Conservation (phyloP, 257 asterid genomes). For the Apocynum venetum region DNA sequence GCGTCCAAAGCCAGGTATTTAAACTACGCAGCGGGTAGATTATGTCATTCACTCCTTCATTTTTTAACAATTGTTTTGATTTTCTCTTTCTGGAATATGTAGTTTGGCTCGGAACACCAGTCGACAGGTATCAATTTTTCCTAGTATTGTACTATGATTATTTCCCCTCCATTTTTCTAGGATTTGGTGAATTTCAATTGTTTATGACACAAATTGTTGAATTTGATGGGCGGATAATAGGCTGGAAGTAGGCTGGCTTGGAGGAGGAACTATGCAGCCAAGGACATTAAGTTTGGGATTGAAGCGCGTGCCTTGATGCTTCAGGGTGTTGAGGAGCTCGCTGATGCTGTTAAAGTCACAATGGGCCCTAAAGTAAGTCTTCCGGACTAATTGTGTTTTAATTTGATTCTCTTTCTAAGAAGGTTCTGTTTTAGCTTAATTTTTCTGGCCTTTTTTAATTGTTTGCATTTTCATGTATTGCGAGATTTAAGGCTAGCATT, state of each 20-base stretch:
- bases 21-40: background rate
- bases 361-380: conserved; percentile 89
- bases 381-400: background rate
- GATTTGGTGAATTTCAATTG: background rate
- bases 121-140: conserved; percentile 44
- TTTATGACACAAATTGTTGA: conserved; percentile 7
- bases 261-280: conserved; percentile 84
- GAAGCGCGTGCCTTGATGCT: conserved; percentile 93
- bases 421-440: background rate
- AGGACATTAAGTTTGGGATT: conserved; percentile 83
- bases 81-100: conserved; percentile 18
- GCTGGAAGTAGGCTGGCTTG: conserved; percentile 54
- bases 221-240: conserved; percentile 30
- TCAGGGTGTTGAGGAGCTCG: conserved; percentile 91
- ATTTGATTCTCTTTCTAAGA: background rate
- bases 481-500: background rate
- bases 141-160: background rate
- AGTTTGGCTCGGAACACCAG: conserved; percentile 59
- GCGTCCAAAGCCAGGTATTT: conserved; percentile 33
- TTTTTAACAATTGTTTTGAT: conserved; percentile 2
- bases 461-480: background rate
- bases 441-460: background rate
- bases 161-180: background rate
- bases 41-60: background rate
- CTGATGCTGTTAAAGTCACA: conserved; percentile 89